A percentile compares a stretch with the other conserved stretches of the same genome.
Evolutionary conservation across 2,329 filamentous ascomycete species (phyloP).

Genomic region (Alternaria hordeiaustralica): DNA sequence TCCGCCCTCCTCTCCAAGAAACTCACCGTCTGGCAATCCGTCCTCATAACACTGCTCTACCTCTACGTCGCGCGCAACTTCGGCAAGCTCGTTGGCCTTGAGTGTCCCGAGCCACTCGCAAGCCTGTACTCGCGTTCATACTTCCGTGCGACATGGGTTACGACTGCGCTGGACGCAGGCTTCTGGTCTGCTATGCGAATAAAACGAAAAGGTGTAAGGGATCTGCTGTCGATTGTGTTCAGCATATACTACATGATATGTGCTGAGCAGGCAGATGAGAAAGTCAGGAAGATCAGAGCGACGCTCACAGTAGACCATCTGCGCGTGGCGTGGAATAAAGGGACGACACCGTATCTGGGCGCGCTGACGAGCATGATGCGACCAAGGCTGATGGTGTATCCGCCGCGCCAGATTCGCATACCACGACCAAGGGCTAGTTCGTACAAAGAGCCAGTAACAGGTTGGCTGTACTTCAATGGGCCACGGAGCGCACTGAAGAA

Average conservation of each 20-base stretch:
- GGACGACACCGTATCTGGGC: constrained; percentile 82
- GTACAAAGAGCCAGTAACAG: constrained; percentile 81
- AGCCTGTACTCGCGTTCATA: constrained; percentile 93
- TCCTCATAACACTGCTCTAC: constrained; percentile 86
- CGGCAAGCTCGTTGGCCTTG: constrained; percentile 86
- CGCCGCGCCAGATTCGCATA: constrained; percentile 83
- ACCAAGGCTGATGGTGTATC: constrained; percentile 80
- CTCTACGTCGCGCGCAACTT: constrained; percentile 94
- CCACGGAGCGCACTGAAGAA: constrained; percentile 77
- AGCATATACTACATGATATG: constrained; percentile 90
- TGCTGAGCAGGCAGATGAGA: constrained; percentile 93
- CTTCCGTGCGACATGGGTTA: constrained; percentile 95
- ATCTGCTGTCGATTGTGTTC: constrained; percentile 83
- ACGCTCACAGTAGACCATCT: constrained; percentile 90
- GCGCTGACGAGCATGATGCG: constrained; percentile 75
- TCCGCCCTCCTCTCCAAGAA: constrained; percentile 73
- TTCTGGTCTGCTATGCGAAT: constrained; percentile 99
- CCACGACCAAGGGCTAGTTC: constrained; percentile 78
- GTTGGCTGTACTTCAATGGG: constrained; percentile 95
- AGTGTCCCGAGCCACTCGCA: constrained; percentile 89
- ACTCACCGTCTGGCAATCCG: constrained; percentile 87
- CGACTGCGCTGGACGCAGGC: constrained; percentile 91
- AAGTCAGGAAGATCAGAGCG: constrained; percentile 87
- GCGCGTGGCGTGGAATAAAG: constrained; percentile 94
- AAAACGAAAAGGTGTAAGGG: constrained; percentile 76